phyloP scores from a whole-genome alignment of 2,329 filamentous ascomycete genomes.

The Annulohypoxylon truncatum region DNA sequence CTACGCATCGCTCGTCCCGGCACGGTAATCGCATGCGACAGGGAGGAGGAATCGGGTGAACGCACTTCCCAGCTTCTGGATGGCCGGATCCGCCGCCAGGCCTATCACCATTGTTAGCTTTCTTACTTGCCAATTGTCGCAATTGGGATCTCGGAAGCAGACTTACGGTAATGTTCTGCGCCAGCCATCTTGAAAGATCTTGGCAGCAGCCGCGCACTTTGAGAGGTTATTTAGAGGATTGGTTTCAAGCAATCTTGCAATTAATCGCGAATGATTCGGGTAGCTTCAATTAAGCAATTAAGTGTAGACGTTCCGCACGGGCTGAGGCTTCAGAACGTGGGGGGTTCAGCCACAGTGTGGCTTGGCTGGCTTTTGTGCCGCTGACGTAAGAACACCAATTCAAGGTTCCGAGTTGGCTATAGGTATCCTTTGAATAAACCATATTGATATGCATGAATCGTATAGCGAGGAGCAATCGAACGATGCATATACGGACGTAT shows the following conservation, averaged over 20 bases:
- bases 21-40: not conserved
- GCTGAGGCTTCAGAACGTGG: constrained; percentile 21
- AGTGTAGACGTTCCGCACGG: constrained; percentile 8
- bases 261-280: constrained; percentile 27
- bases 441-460: too few species aligned
- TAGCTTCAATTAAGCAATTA: constrained; percentile 37
- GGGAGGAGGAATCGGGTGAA: constrained; percentile 29
- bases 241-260: constrained; percentile 19
- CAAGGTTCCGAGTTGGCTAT: too few species aligned
- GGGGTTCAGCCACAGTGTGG: constrained; percentile 31
- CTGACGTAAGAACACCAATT: not conserved
- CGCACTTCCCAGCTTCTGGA: constrained; percentile 60
- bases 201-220: constrained; percentile 39
- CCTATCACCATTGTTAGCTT: constrained; percentile 53
- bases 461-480: not conserved
- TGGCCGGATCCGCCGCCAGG: constrained; percentile 60
- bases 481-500: not conserved
- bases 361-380: not conserved
- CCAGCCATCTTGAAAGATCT: constrained; percentile 56
- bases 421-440: too few species aligned
- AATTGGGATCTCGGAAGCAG: constrained; percentile 8
- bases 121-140: constrained; percentile 16
- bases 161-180: constrained; percentile 58
- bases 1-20: not conserved
- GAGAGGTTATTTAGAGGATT: constrained; percentile 24